Conservation (phyloP, 1,284 basidiomycete species). For the Microbotryum lychnidis-dioicae region DNA sequence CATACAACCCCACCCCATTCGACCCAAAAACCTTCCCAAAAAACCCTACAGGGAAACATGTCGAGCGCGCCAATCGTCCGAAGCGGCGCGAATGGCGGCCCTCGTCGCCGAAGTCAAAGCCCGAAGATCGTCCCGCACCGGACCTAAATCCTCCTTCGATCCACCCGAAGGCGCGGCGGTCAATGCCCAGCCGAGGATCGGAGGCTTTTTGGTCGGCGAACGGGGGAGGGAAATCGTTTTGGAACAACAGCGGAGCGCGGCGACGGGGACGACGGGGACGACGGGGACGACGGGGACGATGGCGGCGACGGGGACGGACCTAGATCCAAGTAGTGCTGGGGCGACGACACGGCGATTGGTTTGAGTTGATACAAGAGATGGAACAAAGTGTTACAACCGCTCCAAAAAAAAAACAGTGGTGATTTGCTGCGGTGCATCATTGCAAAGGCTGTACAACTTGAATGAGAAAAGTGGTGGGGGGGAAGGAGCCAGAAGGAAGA, state of each 20-base stretch:
- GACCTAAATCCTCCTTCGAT: background rate
- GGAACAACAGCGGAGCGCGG: background rate
- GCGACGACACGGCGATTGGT: too few relatives aligned
- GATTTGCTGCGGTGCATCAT: too few relatives aligned
- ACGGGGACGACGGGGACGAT: too few relatives aligned
- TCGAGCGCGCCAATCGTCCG: conserved; percentile 23
- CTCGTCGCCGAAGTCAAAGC: conserved; percentile 27
- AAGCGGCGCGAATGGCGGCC: conserved; percentile 24
- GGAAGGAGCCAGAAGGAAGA: too few relatives aligned
- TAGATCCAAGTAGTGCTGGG: too few relatives aligned
- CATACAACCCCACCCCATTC: background rate
- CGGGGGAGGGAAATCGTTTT: conserved; percentile 10
- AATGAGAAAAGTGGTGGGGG: too few relatives aligned
- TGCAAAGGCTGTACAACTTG: too few relatives aligned
- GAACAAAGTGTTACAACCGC: too few relatives aligned
- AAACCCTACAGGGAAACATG: conserved; percentile 24
- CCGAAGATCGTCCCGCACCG: conserved; percentile 8
- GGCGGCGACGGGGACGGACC: conserved; percentile 1
- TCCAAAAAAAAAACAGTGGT: too few relatives aligned
- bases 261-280: background rate
- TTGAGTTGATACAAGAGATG: too few relatives aligned
- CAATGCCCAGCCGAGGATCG: background rate
- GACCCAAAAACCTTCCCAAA: too few relatives aligned
- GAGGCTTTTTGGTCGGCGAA: conserved; percentile 21
- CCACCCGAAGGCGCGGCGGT: background rate